These are phyloP conservation scores for Curvularia sp. DNA, from an alignment of 2,329 filamentous ascomycete genomes.

Conservation along the genomic window DNA sequence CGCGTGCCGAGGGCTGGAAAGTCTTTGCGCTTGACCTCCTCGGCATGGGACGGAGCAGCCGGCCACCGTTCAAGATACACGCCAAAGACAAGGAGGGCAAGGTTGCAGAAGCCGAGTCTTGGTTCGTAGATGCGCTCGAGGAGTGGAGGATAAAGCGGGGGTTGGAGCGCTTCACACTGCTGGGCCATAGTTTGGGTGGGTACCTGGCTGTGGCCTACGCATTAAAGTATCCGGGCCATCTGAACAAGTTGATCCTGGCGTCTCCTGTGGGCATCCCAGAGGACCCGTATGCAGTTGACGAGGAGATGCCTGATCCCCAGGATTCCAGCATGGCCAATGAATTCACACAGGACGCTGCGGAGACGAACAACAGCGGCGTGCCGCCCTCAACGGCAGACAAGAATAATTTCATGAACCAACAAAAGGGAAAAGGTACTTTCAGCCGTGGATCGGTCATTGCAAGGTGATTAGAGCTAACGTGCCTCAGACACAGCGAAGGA, in stretches of 20 bases:
- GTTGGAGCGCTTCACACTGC: slow-evolving; percentile 89
- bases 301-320: slow-evolving; percentile 77
- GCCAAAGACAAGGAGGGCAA: slow-evolving; percentile 82
- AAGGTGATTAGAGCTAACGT: not conserved
- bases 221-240: slow-evolving; percentile 89
- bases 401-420: slow-evolving; percentile 63
- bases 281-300: slow-evolving; percentile 85
- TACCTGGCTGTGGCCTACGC: slow-evolving; percentile 96
- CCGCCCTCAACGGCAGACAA: slow-evolving; percentile 67
- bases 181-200: slow-evolving; percentile 92
- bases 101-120: slow-evolving; percentile 87
- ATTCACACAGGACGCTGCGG: slow-evolving; percentile 76
- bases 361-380: slow-evolving; percentile 70
- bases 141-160: slow-evolving; percentile 91
- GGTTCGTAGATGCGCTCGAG: slow-evolving; percentile 95
- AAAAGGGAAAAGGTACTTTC: slow-evolving; percentile 46
- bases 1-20: slow-evolving; percentile 80
- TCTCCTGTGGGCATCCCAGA: slow-evolving; percentile 95
- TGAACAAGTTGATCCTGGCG: slow-evolving; percentile 96
- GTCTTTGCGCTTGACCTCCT: slow-evolving; percentile 94
- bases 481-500: slow-evolving; percentile 39
- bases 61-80: slow-evolving; percentile 83
- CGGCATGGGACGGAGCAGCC: slow-evolving; percentile 88
- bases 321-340: slow-evolving; percentile 78
- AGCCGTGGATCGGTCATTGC: not conserved